Percentiles rank a stretch among this genome's conserved stretches.
phyloP scores from a whole-genome alignment of 768 basidiomycete genomes.

The Clitopilus passeckerianus region DNA sequence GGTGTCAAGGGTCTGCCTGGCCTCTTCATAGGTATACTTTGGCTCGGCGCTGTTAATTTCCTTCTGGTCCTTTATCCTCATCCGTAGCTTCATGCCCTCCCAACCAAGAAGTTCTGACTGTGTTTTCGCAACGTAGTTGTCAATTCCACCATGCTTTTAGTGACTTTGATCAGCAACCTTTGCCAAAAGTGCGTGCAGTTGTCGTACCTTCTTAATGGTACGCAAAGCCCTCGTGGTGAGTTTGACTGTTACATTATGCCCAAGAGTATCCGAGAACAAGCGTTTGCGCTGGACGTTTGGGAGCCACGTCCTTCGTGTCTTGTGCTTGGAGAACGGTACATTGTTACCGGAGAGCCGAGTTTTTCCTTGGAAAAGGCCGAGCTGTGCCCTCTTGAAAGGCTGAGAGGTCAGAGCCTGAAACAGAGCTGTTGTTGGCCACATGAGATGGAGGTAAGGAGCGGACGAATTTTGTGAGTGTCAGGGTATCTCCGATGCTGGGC shows the following conservation, averaged over 20 bases:
- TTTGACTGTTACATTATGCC: conserved; percentile 55
- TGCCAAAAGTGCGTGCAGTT: too few relatives aligned
- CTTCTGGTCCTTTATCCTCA: conserved; percentile 17
- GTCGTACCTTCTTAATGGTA: conserved; percentile 76
- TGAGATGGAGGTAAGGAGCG: conserved; percentile 3
- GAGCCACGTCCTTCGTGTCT: conserved; percentile 84
- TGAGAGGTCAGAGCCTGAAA: conserved; percentile 41
- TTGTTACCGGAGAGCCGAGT: conserved; percentile 81
- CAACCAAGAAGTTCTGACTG: conserved; percentile 30
- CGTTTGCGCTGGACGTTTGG: conserved; percentile 83
- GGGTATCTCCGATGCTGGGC: neutral
- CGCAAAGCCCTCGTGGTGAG: conserved; percentile 72
- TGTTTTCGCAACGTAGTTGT: conserved; percentile 58
- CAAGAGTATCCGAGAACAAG: conserved; percentile 61
- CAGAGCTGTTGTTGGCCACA: conserved; percentile 24
- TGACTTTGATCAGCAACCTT: neutral
- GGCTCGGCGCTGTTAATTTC: neutral
- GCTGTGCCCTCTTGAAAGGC: conserved; percentile 77
- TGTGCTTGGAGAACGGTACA: conserved; percentile 84
- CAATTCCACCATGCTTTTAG: conserved; percentile 60
- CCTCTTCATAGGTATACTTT: neutral
- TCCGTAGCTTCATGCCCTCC: conserved; percentile 47
- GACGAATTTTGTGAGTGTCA: neutral
- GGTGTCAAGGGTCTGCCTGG: neutral
- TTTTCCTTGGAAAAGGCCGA: conserved; percentile 82